phyloP scores from a whole-genome alignment of 768 basidiomycete species.

The Termitomyces sp. region DNA sequence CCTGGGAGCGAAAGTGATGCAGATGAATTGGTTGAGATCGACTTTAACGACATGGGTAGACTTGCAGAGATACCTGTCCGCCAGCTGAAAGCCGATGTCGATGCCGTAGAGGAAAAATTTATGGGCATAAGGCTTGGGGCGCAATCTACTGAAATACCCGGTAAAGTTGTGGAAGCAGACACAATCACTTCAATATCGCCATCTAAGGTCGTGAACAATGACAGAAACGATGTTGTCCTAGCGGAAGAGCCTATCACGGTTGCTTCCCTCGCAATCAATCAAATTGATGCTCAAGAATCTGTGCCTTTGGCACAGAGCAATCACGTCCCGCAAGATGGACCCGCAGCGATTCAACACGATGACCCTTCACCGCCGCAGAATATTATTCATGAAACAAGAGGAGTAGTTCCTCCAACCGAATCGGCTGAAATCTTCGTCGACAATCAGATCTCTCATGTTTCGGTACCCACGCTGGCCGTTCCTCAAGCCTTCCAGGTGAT shows the following conservation, averaged over 20 bases:
- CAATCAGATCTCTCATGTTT: neutral
- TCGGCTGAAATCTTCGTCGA: neutral
- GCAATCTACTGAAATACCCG: neutral
- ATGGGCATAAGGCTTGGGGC: conserved; percentile 25
- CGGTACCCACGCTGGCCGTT: no score
- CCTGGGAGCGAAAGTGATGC: conserved; percentile 25
- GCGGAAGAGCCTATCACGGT: neutral
- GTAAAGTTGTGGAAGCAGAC: neutral
- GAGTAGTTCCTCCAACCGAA: neutral
- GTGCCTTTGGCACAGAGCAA: neutral
- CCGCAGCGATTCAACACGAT: neutral
- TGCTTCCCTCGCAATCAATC: neutral
- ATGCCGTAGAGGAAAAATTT: conserved; percentile 26
- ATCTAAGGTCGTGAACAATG: neutral
- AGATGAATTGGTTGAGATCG: conserved; percentile 50
- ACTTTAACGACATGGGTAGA: conserved; percentile 56
- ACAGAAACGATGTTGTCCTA: neutral
- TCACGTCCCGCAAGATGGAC: neutral
- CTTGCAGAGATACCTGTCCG: conserved; percentile 27
- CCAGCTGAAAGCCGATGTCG: conserved; percentile 9
- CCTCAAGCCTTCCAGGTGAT: neutral
- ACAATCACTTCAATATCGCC: neutral
- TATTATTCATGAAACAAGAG: neutral
- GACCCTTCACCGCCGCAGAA: neutral
- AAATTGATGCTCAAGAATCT: neutral